Base-by-base conservation (phyloP, 2,329 filamentous ascomycete species). In the Ophiocordyceps polyrhachis-furcata region DNA sequence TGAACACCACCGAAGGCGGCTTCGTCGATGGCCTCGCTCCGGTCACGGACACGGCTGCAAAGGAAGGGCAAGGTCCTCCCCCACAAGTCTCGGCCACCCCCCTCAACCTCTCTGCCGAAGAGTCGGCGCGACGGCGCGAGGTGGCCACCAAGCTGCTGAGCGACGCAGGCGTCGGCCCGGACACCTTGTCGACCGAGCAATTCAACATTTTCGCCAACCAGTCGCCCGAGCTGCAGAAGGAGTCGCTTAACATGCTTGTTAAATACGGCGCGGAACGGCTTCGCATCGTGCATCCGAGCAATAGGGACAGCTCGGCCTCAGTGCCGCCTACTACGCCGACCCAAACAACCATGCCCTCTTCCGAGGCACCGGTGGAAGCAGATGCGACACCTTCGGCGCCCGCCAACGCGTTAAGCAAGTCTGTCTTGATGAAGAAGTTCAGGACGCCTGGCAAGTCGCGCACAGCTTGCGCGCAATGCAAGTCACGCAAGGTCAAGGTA, bases 201-300 rank as follows among this genome's bases (percentile, higher is more conserved):
- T 74, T 77, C 48, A 68, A 61, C 50, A 77, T 76, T 15, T 74
- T 78, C 50, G 63, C 73, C 9, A 77, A 78, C 45, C 74, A 78
- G 55, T 67, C 72, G 1, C 71, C 73, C 0, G 63, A 68, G 3
- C 56, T 76, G 6, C 74, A 77, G 49, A 59, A 61, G 44, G 65
- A 71, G 44, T 77, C 74, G 1, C 56, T 78, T 14, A 64, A 61
- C 1, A 73, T 78, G 71, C 61, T 77, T 12, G 63, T 67, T 1
- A 68, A 66, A 51, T 76, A 76, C 45, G 74, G 74, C 19, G 73
- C 74, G 7, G 71, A 76, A 52, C 61, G 68, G 14, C 57, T 78
- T 21, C 64, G 70, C 12, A 76, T 78, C 43, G 69, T 78, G 5
- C 72, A 75, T 44, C 71, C 73, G 3, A 59, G 57, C 8, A 64